Percentiles rank a stretch among this genome's conserved stretches.
phyloP scores from a whole-genome alignment of 1,139 yeast species.

The Yamadazyma taylorii region DNA sequence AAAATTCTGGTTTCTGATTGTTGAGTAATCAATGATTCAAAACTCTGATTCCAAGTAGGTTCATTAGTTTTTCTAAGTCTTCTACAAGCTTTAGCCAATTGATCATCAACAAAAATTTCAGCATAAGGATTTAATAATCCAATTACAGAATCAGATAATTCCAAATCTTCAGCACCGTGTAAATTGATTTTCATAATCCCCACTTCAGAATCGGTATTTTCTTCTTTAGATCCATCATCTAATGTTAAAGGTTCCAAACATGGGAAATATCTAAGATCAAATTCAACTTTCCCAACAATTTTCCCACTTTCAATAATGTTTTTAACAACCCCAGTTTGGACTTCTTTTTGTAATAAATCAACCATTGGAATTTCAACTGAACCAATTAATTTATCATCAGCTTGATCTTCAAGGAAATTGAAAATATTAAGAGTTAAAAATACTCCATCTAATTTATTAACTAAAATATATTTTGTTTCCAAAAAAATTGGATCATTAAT shows the following conservation, averaged over 20 bases:
- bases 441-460: constrained; percentile 58
- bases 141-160: constrained; percentile 58
- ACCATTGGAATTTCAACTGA: constrained; percentile 54
- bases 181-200: constrained; percentile 73
- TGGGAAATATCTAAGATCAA: constrained; percentile 66
- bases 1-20: constrained; percentile 56
- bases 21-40: constrained; percentile 61
- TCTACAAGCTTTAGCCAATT: constrained; percentile 56
- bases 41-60: constrained; percentile 66
- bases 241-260: constrained; percentile 46
- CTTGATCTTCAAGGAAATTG: constrained; percentile 51
- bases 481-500: constrained; percentile 61
- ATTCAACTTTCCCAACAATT: constrained; percentile 58
- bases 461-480: constrained; percentile 62
- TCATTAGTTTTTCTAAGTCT: constrained; percentile 64
- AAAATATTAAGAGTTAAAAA: constrained; percentile 52
- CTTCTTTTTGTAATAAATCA: constrained; percentile 58
- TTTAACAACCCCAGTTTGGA: constrained; percentile 30
- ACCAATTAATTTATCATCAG: constrained; percentile 59
- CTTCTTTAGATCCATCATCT: constrained; percentile 52
- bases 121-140: constrained; percentile 76
- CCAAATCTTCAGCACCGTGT: constrained; percentile 72
- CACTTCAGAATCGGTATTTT: constrained; percentile 56
- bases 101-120: constrained; percentile 58
- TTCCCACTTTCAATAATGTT: constrained; percentile 52